A percentile compares a stretch with the other conserved stretches of the same genome.
phyloP scores from a whole-genome alignment of 106 monocot species.

The Ottelia alismoides region DNA sequence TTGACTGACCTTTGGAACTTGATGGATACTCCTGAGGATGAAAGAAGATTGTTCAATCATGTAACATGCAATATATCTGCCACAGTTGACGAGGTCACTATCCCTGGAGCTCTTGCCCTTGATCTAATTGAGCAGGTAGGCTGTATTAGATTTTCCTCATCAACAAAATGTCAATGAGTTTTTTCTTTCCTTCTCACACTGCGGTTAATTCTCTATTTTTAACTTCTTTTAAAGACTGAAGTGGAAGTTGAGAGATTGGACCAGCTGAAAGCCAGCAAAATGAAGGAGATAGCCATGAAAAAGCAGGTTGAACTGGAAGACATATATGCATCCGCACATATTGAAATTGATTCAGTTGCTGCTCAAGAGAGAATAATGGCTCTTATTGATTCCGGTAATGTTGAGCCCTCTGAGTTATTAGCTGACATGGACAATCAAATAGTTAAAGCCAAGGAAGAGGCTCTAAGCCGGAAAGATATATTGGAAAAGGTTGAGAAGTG shows the following conservation, averaged over 20 bases:
- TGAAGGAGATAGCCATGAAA: slow-evolving; percentile 14
- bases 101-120: slow-evolving; percentile 17
- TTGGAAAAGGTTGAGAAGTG: no score
- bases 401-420: no score
- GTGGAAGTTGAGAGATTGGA: slow-evolving; percentile 7
- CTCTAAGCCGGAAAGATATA: slow-evolving; percentile 11
- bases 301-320: slow-evolving; percentile 15
- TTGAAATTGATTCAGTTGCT: slow-evolving; percentile 5
- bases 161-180: background rate
- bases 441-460: slow-evolving; percentile 8
- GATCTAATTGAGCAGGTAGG: slow-evolving; percentile 21
- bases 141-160: background rate
- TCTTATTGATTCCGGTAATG: no score
- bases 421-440: no score
- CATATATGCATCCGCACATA: slow-evolving; percentile 7
- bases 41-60: no score
- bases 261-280: no score
- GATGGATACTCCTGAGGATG: no score
- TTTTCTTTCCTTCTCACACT: background rate
- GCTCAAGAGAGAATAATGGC: slow-evolving; percentile 9
- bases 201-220: background rate
- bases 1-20: no score
- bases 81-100: slow-evolving; percentile 15
- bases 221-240: slow-evolving; percentile 2
- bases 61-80: slow-evolving; percentile 15